phyloP scores from a whole-genome alignment of 78 protist species.

The Protostelium mycophagum region DNA sequence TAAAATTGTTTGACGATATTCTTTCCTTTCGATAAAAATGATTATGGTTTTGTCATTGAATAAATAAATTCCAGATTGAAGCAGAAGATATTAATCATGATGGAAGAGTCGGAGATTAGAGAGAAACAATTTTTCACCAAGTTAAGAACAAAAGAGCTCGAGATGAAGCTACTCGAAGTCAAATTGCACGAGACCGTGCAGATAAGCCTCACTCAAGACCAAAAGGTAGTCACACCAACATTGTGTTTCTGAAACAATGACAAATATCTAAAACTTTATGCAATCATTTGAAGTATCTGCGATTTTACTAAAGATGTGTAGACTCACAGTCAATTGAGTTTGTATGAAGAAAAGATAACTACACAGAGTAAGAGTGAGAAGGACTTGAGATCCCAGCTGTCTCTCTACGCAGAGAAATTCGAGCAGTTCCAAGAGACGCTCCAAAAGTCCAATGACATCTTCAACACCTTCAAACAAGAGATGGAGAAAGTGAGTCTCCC shows the following conservation, averaged over 20 bases:
- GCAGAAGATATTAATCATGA: conserved; percentile 7
- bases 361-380: not conserved
- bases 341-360: not conserved
- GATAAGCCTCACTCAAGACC: not conserved
- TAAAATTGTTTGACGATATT: too few relatives aligned
- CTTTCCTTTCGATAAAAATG: too few relatives aligned
- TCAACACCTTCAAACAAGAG: conserved; percentile 22
- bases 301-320: not conserved
- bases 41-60: too few relatives aligned
- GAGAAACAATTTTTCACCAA: conserved; percentile 5
- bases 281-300: too few relatives aligned
- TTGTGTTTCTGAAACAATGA: too few relatives aligned
- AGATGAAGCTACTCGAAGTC: not conserved
- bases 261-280: too few relatives aligned
- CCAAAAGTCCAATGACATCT: conserved; percentile 14
- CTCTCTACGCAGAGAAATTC: conserved; percentile 12
- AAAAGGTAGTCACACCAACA: too few relatives aligned
- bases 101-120: not conserved
- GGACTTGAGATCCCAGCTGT: not conserved
- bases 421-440: conserved; percentile 21
- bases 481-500: conserved; percentile 4
- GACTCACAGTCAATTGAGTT: not conserved
- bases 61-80: not conserved
- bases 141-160: conserved; percentile 9
- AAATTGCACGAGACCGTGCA: not conserved